Percentiles rank a stretch among this genome's conserved stretches.
phyloP scores from a whole-genome alignment of 345 rosid genomes.

The Combretum micranthum region DNA sequence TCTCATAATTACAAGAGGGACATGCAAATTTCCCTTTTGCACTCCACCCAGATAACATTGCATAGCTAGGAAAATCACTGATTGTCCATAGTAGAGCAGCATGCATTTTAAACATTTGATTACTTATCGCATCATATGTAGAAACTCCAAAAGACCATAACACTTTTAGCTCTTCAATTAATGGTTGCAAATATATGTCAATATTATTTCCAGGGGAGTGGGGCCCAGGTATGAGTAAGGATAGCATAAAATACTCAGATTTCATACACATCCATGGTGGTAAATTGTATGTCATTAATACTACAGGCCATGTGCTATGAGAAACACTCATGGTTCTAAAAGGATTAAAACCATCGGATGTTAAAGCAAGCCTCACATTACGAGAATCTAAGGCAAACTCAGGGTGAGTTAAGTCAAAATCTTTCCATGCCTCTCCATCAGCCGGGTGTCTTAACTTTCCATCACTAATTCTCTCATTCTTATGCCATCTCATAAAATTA shows the following conservation, averaged over 20 bases:
- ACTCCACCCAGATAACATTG: constrained; percentile 1
- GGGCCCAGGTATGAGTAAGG: background rate
- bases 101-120: background rate
- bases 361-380: too few relatives aligned
- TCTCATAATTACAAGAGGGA: too few relatives aligned
- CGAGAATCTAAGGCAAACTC: too few relatives aligned
- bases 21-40: background rate
- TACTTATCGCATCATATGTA: too few relatives aligned
- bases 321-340: too few relatives aligned
- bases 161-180: constrained; percentile 3
- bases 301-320: background rate
- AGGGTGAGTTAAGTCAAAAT: too few relatives aligned
- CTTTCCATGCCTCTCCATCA: too few relatives aligned
- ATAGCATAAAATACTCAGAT: background rate
- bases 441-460: too few relatives aligned
- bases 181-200: constrained; percentile 6
- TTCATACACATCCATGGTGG: constrained; percentile 10
- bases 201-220: background rate
- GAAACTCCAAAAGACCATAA: too few relatives aligned
- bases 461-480: too few relatives aligned
- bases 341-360: too few relatives aligned
- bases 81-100: constrained; percentile 9
- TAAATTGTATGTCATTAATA: constrained; percentile 1
- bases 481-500: background rate
- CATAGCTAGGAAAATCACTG: constrained; percentile 6